Percentiles rank a stretch among this genome's conserved stretches.
phyloP scores from a whole-genome alignment of 2,329 filamentous ascomycete genomes.

The Phialophora expanda region DNA sequence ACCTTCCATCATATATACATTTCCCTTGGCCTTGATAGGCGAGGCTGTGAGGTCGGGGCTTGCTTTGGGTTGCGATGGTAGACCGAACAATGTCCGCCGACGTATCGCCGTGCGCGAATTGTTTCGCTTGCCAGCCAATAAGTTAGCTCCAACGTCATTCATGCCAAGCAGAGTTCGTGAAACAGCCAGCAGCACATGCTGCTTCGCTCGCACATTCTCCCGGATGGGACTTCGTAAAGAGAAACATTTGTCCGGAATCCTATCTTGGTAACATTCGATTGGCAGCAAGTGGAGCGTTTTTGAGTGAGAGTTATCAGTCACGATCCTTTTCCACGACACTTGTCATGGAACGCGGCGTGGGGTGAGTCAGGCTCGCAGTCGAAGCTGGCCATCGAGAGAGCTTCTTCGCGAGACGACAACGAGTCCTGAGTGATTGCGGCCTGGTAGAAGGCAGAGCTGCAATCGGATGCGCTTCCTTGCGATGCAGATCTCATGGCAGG shows the following conservation, averaged over 20 bases:
- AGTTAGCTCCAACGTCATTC: background rate
- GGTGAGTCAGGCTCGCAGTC: background rate
- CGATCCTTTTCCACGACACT: background rate
- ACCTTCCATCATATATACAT: constrained; percentile 13
- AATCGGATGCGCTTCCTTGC: background rate
- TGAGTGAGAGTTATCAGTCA: background rate
- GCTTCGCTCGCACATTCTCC: constrained; percentile 4
- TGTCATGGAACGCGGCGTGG: background rate
- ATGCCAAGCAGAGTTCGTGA: background rate
- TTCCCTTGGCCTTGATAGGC: background rate
- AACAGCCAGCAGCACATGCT: background rate
- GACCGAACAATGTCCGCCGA: constrained; percentile 21
- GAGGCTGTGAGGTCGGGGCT: constrained; percentile 10
- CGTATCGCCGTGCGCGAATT: constrained; percentile 22
- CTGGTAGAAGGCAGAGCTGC: background rate
- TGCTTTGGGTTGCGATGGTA: background rate
- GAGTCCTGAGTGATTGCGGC: background rate
- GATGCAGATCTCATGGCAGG: background rate
- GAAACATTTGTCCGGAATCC: constrained; percentile 4
- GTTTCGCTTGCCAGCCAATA: constrained; percentile 7
- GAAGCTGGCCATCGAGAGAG: background rate
- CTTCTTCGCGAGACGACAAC: background rate
- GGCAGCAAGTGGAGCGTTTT: background rate
- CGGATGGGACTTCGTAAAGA: constrained; percentile 1
- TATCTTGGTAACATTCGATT: background rate